These are phyloP conservation scores for Candida railenensis DNA, from an alignment of 805 yeast species.

Conservation along the genomic window DNA sequence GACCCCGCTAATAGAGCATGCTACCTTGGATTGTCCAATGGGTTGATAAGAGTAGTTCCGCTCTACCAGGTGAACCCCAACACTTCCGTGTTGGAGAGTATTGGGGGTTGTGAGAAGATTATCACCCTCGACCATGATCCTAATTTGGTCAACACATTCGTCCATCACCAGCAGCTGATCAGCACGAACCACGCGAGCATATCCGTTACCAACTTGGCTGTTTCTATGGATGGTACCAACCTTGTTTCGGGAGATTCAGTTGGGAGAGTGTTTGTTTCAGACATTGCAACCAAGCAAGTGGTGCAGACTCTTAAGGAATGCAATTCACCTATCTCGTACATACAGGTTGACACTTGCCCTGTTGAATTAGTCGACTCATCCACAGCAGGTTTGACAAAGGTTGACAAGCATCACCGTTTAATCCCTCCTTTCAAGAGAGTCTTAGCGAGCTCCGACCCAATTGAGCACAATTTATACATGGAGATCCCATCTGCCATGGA, in stretches of 20 bases:
- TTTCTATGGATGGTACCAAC: slow-evolving; percentile 74
- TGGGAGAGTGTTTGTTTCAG: slow-evolving; percentile 72
- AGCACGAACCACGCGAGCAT: slow-evolving; percentile 11
- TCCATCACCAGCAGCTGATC: slow-evolving; percentile 42
- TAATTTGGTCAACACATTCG: slow-evolving; percentile 49
- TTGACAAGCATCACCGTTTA: slow-evolving; percentile 39
- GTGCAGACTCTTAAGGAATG: slow-evolving; percentile 52
- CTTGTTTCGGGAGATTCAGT: slow-evolving; percentile 68
- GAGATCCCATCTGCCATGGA: slow-evolving; percentile 27
- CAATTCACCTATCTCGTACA: slow-evolving; percentile 31
- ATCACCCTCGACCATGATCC: slow-evolving; percentile 52
- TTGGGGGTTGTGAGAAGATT: slow-evolving; percentile 58
- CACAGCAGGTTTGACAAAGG: slow-evolving; percentile 5
- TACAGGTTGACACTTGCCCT: slow-evolving; percentile 23
- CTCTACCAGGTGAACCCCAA: slow-evolving; percentile 40
- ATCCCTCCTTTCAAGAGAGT: slow-evolving; percentile 70
- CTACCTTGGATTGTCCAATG: slow-evolving; percentile 68
- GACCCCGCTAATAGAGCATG: slow-evolving; percentile 81
- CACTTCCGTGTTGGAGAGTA: slow-evolving; percentile 49
- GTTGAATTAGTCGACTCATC: slow-evolving; percentile 9
- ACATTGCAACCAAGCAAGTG: slow-evolving; percentile 68
- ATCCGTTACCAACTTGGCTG: slow-evolving; percentile 50
- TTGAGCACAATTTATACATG: slow-evolving; percentile 43
- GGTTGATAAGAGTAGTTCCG: slow-evolving; percentile 56
- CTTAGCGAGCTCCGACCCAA: slow-evolving; percentile 39